Evolutionary conservation across 2,329 filamentous ascomycete species (phyloP).

Genomic region (Claviceps purpurea): DNA sequence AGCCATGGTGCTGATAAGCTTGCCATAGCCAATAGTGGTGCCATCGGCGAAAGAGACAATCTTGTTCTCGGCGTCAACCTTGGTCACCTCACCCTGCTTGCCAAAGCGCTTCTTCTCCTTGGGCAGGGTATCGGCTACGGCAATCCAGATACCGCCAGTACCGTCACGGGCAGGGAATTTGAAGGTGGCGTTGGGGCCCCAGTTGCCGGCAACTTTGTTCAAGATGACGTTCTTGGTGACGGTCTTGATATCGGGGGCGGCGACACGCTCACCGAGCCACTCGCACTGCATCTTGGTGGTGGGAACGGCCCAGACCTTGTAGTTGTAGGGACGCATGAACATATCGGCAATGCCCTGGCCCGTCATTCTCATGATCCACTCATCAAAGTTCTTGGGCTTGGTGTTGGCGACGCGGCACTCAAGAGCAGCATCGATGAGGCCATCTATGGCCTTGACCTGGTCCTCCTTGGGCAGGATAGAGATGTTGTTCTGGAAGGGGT

Average conservation of each 20-base stretch:
- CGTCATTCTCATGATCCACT: conserved; percentile 93
- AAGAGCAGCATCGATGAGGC: conserved; percentile 87
- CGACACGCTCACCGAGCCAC: conserved; percentile 98
- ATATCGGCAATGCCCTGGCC: conserved; percentile 80
- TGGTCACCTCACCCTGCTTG: conserved; percentile 68
- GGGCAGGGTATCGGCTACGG: conserved; percentile 84
- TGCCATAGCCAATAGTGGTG: conserved; percentile 79
- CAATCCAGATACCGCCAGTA: conserved; percentile 98
- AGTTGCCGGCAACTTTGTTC: conserved; percentile 90
- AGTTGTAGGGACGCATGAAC: conserved; percentile 99
- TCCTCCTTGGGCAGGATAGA: conserved; percentile 96
- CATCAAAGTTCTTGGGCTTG: conserved; percentile 94
- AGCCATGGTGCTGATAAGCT: conserved; percentile 91
- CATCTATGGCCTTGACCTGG: conserved; percentile 86
- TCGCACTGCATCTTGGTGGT: conserved; percentile 99
- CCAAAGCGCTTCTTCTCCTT: conserved; percentile 87
- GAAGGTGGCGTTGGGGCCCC: conserved; percentile 98
- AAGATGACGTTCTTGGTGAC: conserved; percentile 91
- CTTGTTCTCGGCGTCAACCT: conserved; percentile 78
- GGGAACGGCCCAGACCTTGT: conserved; percentile 98
- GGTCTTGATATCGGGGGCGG: conserved; percentile 86
- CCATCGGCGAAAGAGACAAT: conserved; percentile 71
- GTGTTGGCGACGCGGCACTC: conserved; percentile 74
- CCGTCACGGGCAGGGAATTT: conserved; percentile 91
- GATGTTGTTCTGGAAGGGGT: conserved; percentile 99